These are phyloP conservation scores for Eucalyptus dawsonii DNA, from an alignment of 345 rosid genomes.

Conservation along the genomic window DNA sequence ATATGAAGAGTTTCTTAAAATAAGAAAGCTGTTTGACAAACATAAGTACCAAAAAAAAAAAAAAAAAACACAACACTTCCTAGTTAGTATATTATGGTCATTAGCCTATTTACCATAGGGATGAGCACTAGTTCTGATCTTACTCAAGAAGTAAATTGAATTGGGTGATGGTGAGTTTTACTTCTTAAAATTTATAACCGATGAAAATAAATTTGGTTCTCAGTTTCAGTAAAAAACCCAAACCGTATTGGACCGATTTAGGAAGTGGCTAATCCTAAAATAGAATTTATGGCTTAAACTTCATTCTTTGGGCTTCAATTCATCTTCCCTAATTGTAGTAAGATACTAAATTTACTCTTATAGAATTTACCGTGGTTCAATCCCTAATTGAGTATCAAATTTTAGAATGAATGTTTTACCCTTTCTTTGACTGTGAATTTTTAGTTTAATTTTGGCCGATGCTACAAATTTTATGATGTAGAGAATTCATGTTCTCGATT, in stretches of 20 bases:
- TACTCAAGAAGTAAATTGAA: rapidly evolving
- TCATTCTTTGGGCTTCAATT: rapidly evolving
- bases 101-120: neutral
- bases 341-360: neutral
- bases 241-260: rapidly evolving
- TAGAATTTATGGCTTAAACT: neutral
- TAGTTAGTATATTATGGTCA: neutral
- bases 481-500: neutral
- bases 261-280: too few species aligned
- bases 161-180: rapidly evolving
- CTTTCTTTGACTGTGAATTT: too few species aligned
- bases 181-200: rapidly evolving
- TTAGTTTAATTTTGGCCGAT: neutral
- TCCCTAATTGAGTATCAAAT: neutral
- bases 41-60: too few species aligned
- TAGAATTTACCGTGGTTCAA: rapidly evolving
- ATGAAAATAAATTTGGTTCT: rapidly evolving
- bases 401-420: too few species aligned
- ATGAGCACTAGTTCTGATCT: rapidly evolving
- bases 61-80: neutral
- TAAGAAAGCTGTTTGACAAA: neutral
- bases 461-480: neutral
- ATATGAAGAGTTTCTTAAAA: neutral
- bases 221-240: rapidly evolving
- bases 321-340: neutral